Base-by-base conservation (phyloP, 371 early-diverging fungal genomes). In the Rhizopus arrhizus region DNA sequence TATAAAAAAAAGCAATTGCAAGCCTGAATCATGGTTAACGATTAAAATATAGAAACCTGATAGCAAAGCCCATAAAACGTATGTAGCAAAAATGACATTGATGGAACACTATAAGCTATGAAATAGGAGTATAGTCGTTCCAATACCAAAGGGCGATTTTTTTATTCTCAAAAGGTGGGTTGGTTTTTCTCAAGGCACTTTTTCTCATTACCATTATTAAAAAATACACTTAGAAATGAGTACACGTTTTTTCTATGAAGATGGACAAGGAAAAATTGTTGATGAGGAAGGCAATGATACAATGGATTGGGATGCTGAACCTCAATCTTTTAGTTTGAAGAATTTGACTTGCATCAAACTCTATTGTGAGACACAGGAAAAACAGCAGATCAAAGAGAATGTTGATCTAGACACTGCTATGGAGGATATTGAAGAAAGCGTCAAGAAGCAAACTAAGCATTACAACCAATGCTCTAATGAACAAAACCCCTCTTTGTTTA, bases 401-500 rank as follows among this genome's bases (percentile, higher is more conserved):
- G 41, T 53, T 22, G 52, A 33, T 16, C 53, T 64, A 48, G 64
- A 56, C 41, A 40, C 60, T 55, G 45, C 55, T 15, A 59, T 50
- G 59, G 59, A 65, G 31, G 58, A 58, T 35, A 41, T 57, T 55
- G 55, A 41, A 43, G 16, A 31, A 13, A 47, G n/a, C 49, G 41
- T 43, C 1, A 65, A 56, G 38, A 35, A 41, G 16, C 35, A 59
- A 45, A 64, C 10, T 53, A 64, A 50, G 53, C 42, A 9, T 56
- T 59, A 59, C 43, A 56, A 49, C n/a, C 41, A 28, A 3, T 64
- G 58, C 36, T 54, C 55, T 38, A 64, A 52, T 45, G 53, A 64
- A 42, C 50, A 16, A 64, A 59, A 47, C 59, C 22, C 22, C 22
- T 22, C 22, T 22, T 49, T 64, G 36, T 63, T 15, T 64, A 64